Percentiles rank a stretch among this genome's conserved stretches.
phyloP scores from a whole-genome alignment of 805 yeast species.

The Myxozyma nipponensis region DNA sequence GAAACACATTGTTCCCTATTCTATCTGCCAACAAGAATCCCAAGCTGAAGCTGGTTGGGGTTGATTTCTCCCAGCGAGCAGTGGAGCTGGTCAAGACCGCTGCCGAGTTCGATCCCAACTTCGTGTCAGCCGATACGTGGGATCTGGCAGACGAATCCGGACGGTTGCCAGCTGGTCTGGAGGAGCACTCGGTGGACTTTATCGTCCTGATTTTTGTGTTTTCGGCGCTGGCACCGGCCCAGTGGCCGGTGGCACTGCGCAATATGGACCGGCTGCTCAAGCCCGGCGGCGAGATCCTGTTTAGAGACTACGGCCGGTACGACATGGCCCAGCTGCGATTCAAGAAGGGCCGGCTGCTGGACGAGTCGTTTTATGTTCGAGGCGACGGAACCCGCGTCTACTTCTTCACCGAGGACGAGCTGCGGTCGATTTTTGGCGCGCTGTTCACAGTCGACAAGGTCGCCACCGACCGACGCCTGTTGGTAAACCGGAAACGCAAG shows the following conservation, averaged over 20 bases:
- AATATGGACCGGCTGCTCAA: slow-evolving; percentile 71
- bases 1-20: slow-evolving; percentile 92
- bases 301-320: slow-evolving; percentile 93
- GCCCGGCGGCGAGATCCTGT: slow-evolving; percentile 87
- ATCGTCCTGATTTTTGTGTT: slow-evolving; percentile 95
- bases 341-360: slow-evolving; percentile 79
- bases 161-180: slow-evolving; percentile 76
- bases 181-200: slow-evolving; percentile 77
- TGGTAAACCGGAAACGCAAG: slow-evolving; percentile 88
- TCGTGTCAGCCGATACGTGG: slow-evolving; percentile 88
- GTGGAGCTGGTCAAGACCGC: slow-evolving; percentile 74
- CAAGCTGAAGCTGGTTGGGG: slow-evolving; percentile 70
- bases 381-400: slow-evolving; percentile 98
- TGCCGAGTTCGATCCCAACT: slow-evolving; percentile 48
- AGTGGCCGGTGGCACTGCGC: slow-evolving; percentile 77
- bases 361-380: slow-evolving; percentile 90
- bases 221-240: slow-evolving; percentile 85
- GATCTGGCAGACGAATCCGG: slow-evolving; percentile 79
- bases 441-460: slow-evolving; percentile 67
- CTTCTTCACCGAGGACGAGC: slow-evolving; percentile 92
- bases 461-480: slow-evolving; percentile 83
- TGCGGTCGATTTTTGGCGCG: slow-evolving; percentile 64
- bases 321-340: slow-evolving; percentile 94
- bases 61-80: slow-evolving; percentile 86
- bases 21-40: slow-evolving; percentile 77